Conservation (phyloP, 2,329 filamentous ascomycete genomes). For the Plenodomus lindquistii region DNA sequence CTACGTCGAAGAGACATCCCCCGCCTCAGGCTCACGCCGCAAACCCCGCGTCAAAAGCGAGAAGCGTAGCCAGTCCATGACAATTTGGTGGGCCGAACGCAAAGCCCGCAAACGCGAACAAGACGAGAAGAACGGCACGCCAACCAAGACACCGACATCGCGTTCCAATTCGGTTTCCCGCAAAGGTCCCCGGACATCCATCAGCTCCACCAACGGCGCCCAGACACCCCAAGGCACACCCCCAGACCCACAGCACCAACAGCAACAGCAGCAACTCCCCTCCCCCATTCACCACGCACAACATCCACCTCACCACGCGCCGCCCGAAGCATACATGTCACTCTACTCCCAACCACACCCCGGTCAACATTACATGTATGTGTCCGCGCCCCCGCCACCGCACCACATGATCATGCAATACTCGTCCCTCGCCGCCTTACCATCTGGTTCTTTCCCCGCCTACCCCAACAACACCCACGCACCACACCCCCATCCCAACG, state of each 20-base stretch:
- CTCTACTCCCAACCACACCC: conserved; percentile 22
- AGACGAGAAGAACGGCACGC: conserved; percentile 33
- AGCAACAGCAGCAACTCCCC: conserved; percentile 13
- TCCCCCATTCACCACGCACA: conserved; percentile 20
- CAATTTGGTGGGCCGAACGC: conserved; percentile 52
- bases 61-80: conserved; percentile 51
- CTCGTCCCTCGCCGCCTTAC: conserved; percentile 32
- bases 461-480: conserved; percentile 17
- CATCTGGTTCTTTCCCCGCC: conserved; percentile 21
- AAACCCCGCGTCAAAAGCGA: conserved; percentile 49
- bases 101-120: conserved; percentile 45
- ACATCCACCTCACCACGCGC: conserved; percentile 22
- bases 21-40: conserved; percentile 31
- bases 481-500: conserved; percentile 7
- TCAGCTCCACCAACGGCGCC: conserved; percentile 18
- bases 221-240: conserved; percentile 22
- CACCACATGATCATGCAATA: conserved; percentile 30
- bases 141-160: conserved; percentile 22
- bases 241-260: conserved; percentile 16
- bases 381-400: conserved; percentile 19
- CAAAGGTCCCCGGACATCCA: conserved; percentile 25
- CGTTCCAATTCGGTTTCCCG: conserved; percentile 31
- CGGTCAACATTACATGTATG: conserved; percentile 25
- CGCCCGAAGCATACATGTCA: conserved; percentile 23
- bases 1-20: conserved; percentile 32